Evolutionary conservation across 345 rosid species (phyloP).

Genomic region (Eucalyptus albens): DNA sequence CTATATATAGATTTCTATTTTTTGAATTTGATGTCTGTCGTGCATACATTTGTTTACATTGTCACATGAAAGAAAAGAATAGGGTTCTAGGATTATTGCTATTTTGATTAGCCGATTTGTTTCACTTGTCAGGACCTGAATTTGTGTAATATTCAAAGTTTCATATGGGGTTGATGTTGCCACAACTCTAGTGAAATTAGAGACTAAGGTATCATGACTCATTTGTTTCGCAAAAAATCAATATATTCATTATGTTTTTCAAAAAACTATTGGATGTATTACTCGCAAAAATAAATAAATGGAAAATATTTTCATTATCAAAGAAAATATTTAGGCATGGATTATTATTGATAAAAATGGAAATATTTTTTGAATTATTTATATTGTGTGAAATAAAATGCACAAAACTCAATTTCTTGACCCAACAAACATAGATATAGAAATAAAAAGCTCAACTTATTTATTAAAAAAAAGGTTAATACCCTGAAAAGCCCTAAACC

Average conservation of each 20-base stretch:
- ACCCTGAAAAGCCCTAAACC: no score
- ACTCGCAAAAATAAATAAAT: neutral
- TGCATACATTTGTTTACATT: neutral
- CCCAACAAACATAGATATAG: neutral
- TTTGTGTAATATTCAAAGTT: neutral
- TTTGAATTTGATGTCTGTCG: neutral
- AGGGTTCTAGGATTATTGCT: neutral
- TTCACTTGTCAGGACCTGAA: neutral
- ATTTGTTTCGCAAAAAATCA: neutral
- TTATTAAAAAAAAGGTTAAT: neutral
- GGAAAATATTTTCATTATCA: neutral
- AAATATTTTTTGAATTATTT: neutral
- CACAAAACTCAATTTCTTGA: neutral
- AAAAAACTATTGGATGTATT: neutral
- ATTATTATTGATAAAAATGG: neutral
- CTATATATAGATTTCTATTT: neutral
- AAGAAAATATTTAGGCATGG: neutral
- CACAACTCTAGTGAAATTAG: neutral
- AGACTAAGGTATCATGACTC: neutral
- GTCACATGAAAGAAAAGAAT: neutral
- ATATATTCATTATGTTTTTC: neutral
- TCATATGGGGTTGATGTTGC: neutral
- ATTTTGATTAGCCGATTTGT: neutral
- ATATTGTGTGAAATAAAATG: neutral
- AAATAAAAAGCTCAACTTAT: neutral